Base-by-base conservation (phyloP, 495 filamentous ascomycete species). In the Talaromyces proteolyticus region DNA sequence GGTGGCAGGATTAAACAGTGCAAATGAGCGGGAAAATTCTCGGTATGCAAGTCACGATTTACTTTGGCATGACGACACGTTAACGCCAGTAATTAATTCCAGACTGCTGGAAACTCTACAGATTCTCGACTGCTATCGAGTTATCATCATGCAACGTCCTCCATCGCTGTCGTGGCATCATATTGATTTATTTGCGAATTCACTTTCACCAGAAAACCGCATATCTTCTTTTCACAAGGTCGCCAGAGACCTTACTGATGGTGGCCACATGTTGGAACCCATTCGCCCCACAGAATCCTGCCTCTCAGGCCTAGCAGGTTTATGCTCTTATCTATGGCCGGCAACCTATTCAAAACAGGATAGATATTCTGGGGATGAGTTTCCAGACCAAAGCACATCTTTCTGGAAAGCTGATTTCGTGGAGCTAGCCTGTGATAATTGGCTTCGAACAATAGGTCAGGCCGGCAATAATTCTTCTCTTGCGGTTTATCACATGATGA, bases 371-470 rank as follows among this genome's bases (percentile, higher is more conserved):
- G 38, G 38, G 3, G 38, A 41, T 20, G 38, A 17, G 38, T 17
- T 20, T 17, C 16, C 38, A 17, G 16, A 10, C 16, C 10, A 41
- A 17, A 16, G 16, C 6, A 41, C 38, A 41, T 16, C 18, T 10
- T 41, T 41, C 38, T 41, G 38, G 38, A 17, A 10, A 3, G 10
- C 38, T 16, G 10, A 41, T 41, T 41, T 41, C 16, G 38, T 17
- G 38, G 38, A 41, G 38, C 38, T 41, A 41, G 38, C 38, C 38
- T 41, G 38, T 10, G 38, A 41, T 20, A 41, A 41, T 41, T 41
- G 38, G 38, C 38, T 41, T 16, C 38, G 38, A 14, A 20, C 38
- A 16, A 20, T 20, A 17, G 38, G 38, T 7, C 38, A 41, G 38
- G 16, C 38, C 10, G 18, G 38, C 38, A 41, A 41, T 17, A n/a